Conservation (phyloP, 169 alveolate species). For the Plasmodium vivax region DNA sequence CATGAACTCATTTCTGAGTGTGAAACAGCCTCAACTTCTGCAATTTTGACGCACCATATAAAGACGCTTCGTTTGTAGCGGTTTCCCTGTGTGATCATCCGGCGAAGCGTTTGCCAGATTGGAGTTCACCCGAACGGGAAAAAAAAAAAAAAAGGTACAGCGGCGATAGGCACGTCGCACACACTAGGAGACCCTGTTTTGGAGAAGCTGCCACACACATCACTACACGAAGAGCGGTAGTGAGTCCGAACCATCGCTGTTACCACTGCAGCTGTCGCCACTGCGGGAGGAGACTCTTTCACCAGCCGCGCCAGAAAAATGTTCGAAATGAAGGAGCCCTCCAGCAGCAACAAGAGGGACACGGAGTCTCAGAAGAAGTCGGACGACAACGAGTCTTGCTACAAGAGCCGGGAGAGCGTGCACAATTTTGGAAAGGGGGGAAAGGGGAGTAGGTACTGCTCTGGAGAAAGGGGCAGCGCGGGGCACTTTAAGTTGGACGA, state of each 20-base stretch:
- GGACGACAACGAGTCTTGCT: conserved; percentile 10
- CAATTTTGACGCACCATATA: not conserved
- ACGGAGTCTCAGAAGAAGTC: conserved; percentile 18
- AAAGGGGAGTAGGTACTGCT: not conserved
- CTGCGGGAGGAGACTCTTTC: not conserved
- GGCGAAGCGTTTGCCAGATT: not conserved
- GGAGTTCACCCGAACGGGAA: not conserved
- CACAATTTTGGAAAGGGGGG: conserved; percentile 17
- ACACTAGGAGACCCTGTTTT: not conserved
- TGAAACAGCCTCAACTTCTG: not conserved
- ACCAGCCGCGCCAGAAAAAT: not conserved
- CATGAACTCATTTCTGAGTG: not conserved
- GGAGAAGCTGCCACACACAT: not conserved
- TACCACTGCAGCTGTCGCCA: not conserved
- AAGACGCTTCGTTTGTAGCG: not conserved
- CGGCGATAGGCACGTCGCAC: not conserved
- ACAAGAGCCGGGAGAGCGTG: conserved; percentile 10
- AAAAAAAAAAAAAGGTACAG: not conserved
- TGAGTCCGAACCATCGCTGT: not conserved
- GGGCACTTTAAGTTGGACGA: not conserved
- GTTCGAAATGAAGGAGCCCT: conserved; percentile 20
- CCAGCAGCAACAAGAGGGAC: conserved; percentile 8
- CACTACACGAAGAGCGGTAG: not conserved
- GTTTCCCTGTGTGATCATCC: not conserved
- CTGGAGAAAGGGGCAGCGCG: not conserved